Evolutionary conservation across 306 rosid genomes (phyloP), one percentile per base, ranked within the genome.

Genomic region (Cicer chorassanicum): DNA sequence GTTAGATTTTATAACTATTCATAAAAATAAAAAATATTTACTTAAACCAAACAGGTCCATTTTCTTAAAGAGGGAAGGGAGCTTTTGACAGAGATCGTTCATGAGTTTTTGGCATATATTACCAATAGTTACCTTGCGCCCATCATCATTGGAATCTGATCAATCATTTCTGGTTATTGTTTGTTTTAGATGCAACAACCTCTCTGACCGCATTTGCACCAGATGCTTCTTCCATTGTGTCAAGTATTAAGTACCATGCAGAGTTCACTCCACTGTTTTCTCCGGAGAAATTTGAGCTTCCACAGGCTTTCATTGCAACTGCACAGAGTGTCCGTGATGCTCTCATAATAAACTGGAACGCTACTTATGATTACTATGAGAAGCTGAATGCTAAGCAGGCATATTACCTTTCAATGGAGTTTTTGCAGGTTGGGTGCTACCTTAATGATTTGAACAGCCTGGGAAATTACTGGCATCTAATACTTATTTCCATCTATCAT

Each of bases 321-420:
- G 99, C 98, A 13, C 99, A 90, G 75, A 92, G 92, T 86, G 98
- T 88, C 62, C 96, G 93, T 24, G 98, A 94, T 82, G 68, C 90
- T 38, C 98, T 94, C 55, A 62, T 92, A 69, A 85, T 88, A 73
- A 92, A 87, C 87, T 94, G 96, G 97, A 94, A 94, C 78, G 90
- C 88, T 29, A 94, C 97, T 24, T 85, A 92, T 83, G 89, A 86
- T 46, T 86, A 80, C 77, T 80, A 87, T 65, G 96, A 92, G 60
- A 90, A 62, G 70, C 68, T 86, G 86, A 87, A 94, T 78, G 91
- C 79, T 63, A 94, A 94, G 87, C 97, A 94, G 85, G 97, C 99
- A 60, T 94, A 92, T 84, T 92, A 94, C 87, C 86, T 94, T 85
- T 92, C 99, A 8, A 94, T 94, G 99, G 99, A 94, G 24, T 94